These are phyloP conservation scores for Mycena crocata DNA, from an alignment of 768 basidiomycete species.

Conservation along the genomic window DNA sequence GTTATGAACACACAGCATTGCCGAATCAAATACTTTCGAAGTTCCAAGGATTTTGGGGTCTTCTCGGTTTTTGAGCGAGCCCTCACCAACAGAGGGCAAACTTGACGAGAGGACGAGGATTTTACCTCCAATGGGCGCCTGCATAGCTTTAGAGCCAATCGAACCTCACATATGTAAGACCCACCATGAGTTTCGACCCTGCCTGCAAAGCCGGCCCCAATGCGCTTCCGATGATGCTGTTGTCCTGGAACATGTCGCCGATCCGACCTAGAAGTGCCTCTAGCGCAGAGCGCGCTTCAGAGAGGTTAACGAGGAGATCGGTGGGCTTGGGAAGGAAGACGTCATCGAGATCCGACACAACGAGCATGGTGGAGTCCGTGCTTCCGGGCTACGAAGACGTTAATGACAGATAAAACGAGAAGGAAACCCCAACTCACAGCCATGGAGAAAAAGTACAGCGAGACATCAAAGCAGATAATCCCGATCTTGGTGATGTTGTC, in stretches of 20 bases:
- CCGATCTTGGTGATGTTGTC: constrained; percentile 93
- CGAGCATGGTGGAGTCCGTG: constrained; percentile 92
- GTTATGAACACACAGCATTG: background rate
- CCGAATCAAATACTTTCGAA: constrained; percentile 69
- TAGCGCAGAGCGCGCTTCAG: constrained; percentile 82
- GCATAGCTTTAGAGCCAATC: constrained; percentile 8
- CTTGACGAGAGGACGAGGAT: constrained; percentile 88
- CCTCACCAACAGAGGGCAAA: constrained; percentile 89
- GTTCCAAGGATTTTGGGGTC: constrained; percentile 97
- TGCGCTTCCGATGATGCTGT: constrained; percentile 91
- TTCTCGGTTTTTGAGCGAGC: constrained; percentile 94
- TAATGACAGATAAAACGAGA: constrained; percentile 9
- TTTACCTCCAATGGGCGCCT: constrained; percentile 96
- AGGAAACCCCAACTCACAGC: constrained; percentile 64
- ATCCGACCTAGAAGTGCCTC: constrained; percentile 86
- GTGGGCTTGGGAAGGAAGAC: constrained; percentile 97
- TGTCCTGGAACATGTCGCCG: constrained; percentile 99
- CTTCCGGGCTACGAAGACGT: constrained; percentile 63
- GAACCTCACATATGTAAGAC: constrained; percentile 27
- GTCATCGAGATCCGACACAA: constrained; percentile 96
- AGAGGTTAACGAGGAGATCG: constrained; percentile 95
- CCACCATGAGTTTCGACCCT: constrained; percentile 93
- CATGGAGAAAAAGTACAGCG: constrained; percentile 97
- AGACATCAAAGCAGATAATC: constrained; percentile 91
- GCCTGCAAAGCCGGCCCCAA: constrained; percentile 95